Base-by-base conservation (phyloP, 2,329 filamentous ascomycete species). In the Alternaria hordeiaustralica region DNA sequence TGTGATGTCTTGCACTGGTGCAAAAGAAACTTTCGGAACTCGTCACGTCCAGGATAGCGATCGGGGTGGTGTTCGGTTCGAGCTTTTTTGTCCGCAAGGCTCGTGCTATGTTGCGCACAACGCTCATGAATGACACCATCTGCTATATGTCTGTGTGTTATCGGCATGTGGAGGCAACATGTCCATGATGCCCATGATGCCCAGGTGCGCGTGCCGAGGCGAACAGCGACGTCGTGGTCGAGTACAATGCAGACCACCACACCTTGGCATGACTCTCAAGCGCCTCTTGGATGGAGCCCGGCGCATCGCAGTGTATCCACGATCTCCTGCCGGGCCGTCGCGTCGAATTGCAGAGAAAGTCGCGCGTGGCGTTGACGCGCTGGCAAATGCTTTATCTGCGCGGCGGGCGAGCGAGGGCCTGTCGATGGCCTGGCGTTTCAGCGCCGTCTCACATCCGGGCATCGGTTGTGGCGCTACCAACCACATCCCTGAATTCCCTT, bases 341-440 rank as follows among this genome's bases (percentile, higher is more conserved):
- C 71, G 67, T 71, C 65, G 66, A 70, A 55, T 60, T 66, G 64
- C 61, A 62, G 63, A 58, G 55, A 53, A 67, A 43, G 58, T 61
- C 43, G 55, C 56, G 63, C 66, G 70, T 70, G 73, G 68, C 62
- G 62, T 57, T 73, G 71, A 75, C 73, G 75, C 75, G 75, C 75
- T 68, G 58, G 67, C 64, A 55, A 43, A 50, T 44, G 61, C 36
- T 44, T 65, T 66, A 61, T 72, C 56, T 67, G 25, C 58, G 46
- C 45, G 45, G 51, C 18, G 58, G 61, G 69, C 75, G 69, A 77
- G 53, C 72, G 66, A 73, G 63, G 59, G 63, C 66, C 65, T 67
- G 58, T 62, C 58, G 61, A 65, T 53, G 50, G 43, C 36, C 47
- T 61, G 54, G 20, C 55, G 64, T 69, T 64, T 65, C 60, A 63